Base-by-base conservation (phyloP, 805 yeast species). In the Millerago galiae region DNA sequence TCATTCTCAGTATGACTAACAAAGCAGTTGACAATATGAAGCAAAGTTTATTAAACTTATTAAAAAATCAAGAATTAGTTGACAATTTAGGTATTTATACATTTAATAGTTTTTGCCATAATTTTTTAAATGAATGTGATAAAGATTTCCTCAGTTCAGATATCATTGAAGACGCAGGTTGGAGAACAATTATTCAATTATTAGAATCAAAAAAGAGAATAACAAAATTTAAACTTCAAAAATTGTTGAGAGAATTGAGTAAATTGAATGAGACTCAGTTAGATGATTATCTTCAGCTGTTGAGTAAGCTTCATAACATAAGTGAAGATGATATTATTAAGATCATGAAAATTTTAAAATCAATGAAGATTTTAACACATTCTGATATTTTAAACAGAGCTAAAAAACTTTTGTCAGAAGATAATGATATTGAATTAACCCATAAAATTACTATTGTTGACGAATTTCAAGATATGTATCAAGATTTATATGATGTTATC, bases 381-480 rank as follows among this genome's bases (percentile, higher is more conserved):
- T 45, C 56, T 33, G 53, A 58, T 43, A 31, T 52, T 52, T 28
- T 47, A 42, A 6, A 50, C 39, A 37, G 56, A 66, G 35, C 62
- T 66, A 54, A 53, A 56, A 18, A 59, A 56, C 47, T 74, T 49
- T 39, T 63, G 1, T n/a, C 36, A 4, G 52, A 60, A 0, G 60
- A 59, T 21, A 21, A 21, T 1, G 50, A 45, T 10, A 48, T 54
- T 14, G 29, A 52, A 8, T 31, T 45, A 2, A 46, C 54, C 4
- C 62, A 60, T 48, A 67, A 68, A 39, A 63, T 68, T 2, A 67
- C 81, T 0, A 58, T 84, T 1, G 78, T 83, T 11, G 91, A 84
- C 61, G 91, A 84, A 55, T 80, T 79, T 53, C 91, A 84, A 55
- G 91, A 84, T 58, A 67, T 83, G 55, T 75, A 79, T 47, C 71